Percentiles rank a stretch among this genome's conserved stretches.
These are phyloP conservation scores for Aspergillus awamori DNA, from an alignment of 2,329 filamentous ascomycete species.

Conservation along the genomic window DNA sequence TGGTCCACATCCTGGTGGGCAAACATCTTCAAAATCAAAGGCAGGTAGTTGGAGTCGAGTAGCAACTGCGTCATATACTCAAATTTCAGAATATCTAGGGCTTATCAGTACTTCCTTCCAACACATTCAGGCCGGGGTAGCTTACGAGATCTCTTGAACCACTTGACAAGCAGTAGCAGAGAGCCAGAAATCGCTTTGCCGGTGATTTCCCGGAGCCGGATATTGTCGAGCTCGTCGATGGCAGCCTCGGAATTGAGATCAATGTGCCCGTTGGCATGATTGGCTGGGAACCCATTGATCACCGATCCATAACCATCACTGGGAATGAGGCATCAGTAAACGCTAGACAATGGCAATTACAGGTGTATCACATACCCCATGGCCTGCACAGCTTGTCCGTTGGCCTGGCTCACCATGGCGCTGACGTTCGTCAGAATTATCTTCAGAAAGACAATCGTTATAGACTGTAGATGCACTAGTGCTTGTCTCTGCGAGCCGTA, in stretches of 20 bases:
- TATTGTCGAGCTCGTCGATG: conserved; percentile 78
- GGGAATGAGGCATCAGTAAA: conserved; percentile 1
- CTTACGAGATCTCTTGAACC: conserved; percentile 93
- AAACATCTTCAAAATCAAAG: conserved; percentile 88
- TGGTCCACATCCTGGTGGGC: conserved; percentile 93
- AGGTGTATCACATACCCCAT: conserved; percentile 51
- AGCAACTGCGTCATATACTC: conserved; percentile 94
- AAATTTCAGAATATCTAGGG: conserved; percentile 83
- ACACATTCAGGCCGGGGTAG: conserved; percentile 18
- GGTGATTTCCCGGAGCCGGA: conserved; percentile 81
- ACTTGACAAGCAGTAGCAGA: conserved; percentile 85
- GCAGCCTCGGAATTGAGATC: conserved; percentile 39
- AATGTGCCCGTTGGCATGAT: conserved; percentile 21
- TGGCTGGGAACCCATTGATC: conserved; percentile 28
- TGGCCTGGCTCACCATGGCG: conserved; percentile 68
- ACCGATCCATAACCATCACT: conserved; percentile 31
- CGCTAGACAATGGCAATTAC: not conserved
- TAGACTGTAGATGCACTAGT: conserved; percentile 83
- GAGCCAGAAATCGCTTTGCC: conserved; percentile 91
- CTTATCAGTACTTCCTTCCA: conserved; percentile 15
- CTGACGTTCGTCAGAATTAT: conserved; percentile 86
- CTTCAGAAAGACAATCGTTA: conserved; percentile 90
- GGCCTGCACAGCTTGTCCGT: conserved; percentile 49
- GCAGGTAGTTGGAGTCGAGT: conserved; percentile 92
- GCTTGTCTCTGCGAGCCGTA: conserved; percentile 62